These are phyloP conservation scores for Dendrothele bispora DNA, from an alignment of 768 basidiomycete genomes.

Conservation along the genomic window DNA sequence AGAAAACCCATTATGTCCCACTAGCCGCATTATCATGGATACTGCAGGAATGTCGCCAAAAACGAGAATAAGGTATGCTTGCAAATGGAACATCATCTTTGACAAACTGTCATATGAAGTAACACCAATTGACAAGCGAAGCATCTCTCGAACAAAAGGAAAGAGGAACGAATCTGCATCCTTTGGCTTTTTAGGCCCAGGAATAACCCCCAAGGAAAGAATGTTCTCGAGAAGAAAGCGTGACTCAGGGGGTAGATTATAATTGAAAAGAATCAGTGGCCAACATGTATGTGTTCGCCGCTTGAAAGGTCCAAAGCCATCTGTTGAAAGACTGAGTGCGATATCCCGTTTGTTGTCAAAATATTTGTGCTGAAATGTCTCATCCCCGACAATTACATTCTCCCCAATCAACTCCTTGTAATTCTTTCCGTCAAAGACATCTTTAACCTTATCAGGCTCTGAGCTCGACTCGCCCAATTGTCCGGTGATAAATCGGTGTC, in stretches of 20 bases:
- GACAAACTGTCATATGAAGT: conserved; percentile 29
- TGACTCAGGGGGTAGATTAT: no score
- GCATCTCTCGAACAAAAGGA: conserved; percentile 25
- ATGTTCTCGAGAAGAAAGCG: conserved; percentile 25
- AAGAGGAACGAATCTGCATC: conserved; percentile 27
- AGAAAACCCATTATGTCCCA: conserved; percentile 29
- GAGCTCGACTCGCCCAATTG: not conserved
- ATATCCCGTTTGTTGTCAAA: conserved; percentile 33
- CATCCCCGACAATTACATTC: conserved; percentile 21
- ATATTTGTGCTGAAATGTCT: conserved; percentile 17
- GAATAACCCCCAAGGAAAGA: conserved; percentile 30
- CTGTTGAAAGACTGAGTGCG: conserved; percentile 31
- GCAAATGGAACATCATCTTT: conserved; percentile 23
- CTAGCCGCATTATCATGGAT: conserved; percentile 30
- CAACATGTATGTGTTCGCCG: conserved; percentile 20
- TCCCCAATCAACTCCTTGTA: conserved; percentile 18
- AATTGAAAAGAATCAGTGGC: conserved; percentile 33
- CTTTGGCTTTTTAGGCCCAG: conserved; percentile 29
- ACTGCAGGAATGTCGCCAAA: conserved; percentile 35
- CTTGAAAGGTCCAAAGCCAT: conserved; percentile 34
- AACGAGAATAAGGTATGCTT: conserved; percentile 27
- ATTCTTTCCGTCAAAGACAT: conserved; percentile 29
- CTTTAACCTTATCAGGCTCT: conserved; percentile 10
- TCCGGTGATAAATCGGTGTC: no score
- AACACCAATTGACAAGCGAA: conserved; percentile 35